phyloP scores from a whole-genome alignment of 495 filamentous ascomycete species.

The Aspergillus sparsus region DNA sequence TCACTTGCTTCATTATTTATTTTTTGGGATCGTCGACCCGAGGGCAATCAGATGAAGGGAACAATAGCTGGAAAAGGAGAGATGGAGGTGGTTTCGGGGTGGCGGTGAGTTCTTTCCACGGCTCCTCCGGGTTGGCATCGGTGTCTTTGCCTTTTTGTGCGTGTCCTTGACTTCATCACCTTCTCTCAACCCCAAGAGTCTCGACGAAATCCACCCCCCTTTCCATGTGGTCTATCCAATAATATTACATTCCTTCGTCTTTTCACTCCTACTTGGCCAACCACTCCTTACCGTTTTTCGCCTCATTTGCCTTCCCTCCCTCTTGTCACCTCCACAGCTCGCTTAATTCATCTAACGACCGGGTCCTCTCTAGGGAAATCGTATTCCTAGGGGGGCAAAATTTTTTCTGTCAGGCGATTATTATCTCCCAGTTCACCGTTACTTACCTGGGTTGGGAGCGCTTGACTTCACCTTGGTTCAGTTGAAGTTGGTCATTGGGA shows the following conservation, averaged over 20 bases:
- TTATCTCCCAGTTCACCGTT: constrained; percentile 2
- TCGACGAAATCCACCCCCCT: background rate
- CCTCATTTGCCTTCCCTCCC: constrained; percentile 4
- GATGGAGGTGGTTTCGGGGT: constrained; percentile 4
- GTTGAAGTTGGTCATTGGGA: constrained; percentile 8
- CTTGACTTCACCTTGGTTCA: constrained; percentile 13
- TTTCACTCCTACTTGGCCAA: background rate
- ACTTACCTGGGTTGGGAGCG: constrained; percentile 6
- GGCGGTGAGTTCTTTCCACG: constrained; percentile 10
- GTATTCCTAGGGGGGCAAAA: constrained; percentile 7
- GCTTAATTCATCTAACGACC: background rate
- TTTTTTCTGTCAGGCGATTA: background rate
- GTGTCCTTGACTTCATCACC: constrained; percentile 28
- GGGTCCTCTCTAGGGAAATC: background rate
- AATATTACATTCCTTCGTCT: constrained; percentile 11
- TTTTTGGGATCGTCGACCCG: background rate
- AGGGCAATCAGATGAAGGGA: background rate
- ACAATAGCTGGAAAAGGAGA: constrained; percentile 5
- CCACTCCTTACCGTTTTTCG: background rate
- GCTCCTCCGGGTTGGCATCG: constrained; percentile 5
- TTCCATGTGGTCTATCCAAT: constrained; percentile 9
- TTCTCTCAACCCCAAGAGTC: constrained; percentile 5
- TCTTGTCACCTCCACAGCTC: constrained; percentile 1
- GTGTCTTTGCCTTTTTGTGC: constrained; percentile 10
- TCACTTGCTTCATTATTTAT: constrained; percentile 3